Evolutionary conservation across 805 yeast species (phyloP), one percentile per base, ranked within the genome.

Genomic region (Jamesozyma jinghongensis): DNA sequence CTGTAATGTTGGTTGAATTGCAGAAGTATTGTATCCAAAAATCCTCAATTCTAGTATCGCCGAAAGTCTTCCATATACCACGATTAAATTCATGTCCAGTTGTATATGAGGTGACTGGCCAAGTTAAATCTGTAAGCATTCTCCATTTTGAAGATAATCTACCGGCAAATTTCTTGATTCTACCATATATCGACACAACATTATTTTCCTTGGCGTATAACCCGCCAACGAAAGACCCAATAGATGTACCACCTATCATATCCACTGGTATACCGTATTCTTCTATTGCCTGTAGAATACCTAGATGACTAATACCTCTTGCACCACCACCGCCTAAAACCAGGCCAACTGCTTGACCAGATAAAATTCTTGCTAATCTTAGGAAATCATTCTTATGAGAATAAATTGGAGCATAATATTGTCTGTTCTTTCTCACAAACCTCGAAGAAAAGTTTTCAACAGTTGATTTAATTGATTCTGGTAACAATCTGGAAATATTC

Each of bases 321-420:
- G 97, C 95, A 33, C 98, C 98, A 32, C 98, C 98, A 12, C 98
- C 98, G 5, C 98, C 98, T 3, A 90, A 67, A 5, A 90, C 97
- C 16, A 92, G 67, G 0, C 97, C 98, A 32, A 92, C 84, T 0
- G 96, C 95, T 57, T 87, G 86, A 6, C 95, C 95, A 0, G 96
- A 84, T 13, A 90, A 63, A 7, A 92, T 74, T 53, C 98, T 72
- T 0, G 98, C 97, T 29, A 90, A 63, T 42, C 98, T 71, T 60
- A 85, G 68, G 58, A 92, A 92, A 59, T 90, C 98, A 57, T 81
- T 82, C 59, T 88, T 88, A 57, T 84, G 87, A 11, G 74, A 65
- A 38, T 57, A 52, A 5, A 51, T 53, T 7, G 66, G 53, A 1
- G 64, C 54, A 35, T 59, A 48, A 50, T 57, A 49, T 40, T 49